Base-by-base conservation (phyloP, 257 asterid species). In the Echium plantagineum region DNA sequence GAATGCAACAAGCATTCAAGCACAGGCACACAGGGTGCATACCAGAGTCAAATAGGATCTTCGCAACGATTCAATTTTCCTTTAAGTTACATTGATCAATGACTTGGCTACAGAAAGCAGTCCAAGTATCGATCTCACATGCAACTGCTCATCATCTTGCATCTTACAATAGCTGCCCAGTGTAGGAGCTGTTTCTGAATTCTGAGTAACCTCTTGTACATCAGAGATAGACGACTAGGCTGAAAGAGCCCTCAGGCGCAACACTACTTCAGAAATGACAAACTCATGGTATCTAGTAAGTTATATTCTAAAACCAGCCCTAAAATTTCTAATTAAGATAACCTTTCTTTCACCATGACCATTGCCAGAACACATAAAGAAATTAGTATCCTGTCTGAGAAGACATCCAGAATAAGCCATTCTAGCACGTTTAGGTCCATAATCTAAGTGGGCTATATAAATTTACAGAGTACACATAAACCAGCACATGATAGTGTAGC, bases 261-360 rank as follows among this genome's bases (percentile, higher is more conserved):
- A 42, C 26, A 24, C 5, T 42, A 42, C 62, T 55, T 47, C 51
- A 19, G 13, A 30, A 30, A 42, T 16, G 38, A 60, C 24, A 47
- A 21, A 51, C 35, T 30, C 61, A 31, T 42, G 51, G 58, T 5
- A 47, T 60, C 62, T 16, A 64, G 65, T 71, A 65, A 69, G 71
- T 65, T 61, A 26, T 49, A 57, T 65, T 47, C 62, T 21, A 60
- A 60, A 61, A 59, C 54, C 35, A 55, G 57, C 12, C n/a, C 38
- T 35, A 18, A 53, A 4, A 53, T 18, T 53, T 21, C 10, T 20
- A 18, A 53, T 53, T 13, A n/a, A 53, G 28, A 53, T 18, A 19
- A 19, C 57, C 57, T 53, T 53, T n/a, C 57, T 53, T 53, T 53
- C 13, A 19, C 57, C 13, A 53, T 19, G 10, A 53, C 3, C 57